Evolutionary conservation across 768 basidiomycete species (phyloP), one percentile per base, ranked within the genome.

Genomic region (Boletus speciosus): DNA sequence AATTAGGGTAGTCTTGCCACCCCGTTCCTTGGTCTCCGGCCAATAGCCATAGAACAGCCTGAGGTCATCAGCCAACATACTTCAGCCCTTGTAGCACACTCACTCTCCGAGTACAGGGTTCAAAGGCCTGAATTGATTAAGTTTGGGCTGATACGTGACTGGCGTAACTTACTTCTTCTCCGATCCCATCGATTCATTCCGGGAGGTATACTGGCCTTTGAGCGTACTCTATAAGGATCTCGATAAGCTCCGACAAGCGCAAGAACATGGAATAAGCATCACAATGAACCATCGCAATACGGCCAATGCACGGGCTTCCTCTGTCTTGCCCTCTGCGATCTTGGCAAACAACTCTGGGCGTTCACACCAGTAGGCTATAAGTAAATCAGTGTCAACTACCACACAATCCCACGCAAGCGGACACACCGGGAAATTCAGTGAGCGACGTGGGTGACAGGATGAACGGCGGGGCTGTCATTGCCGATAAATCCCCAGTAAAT

Each of bases 221-320:
- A 99, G 80, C 0, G 96, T 99, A 64, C 86, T 86, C 88, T 88
- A 15, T 40, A 32, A 52, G 23, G 19, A 31, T 23, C n/a, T 38
- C 19, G 21, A 44, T 61, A 51, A 62, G 43, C 41, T 47, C 36
- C 25, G 8, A 41, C 29, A 15, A 49, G 27, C 19, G 6, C 39
- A 35, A 10, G 29, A 45, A 32, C 16, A 23, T 14, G 29, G 29
- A 19, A 40, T n/a, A 21, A 42, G 53, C 31, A 43, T 60, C 61
- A 90, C 87, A 65, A 99, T 90, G 74, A 98, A 99, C 96, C 96
- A 99, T 63, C 81, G 83, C 42, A 98, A 78, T n/a, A 98, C 92
- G 6, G 85, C 81, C 48, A 90, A 75, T 3, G 85, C 79, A 47
- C 94, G 78, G 2, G 85, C 83, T 69, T 94, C 86, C 31, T 84